A percentile compares a stretch with the other conserved stretches of the same genome.
These are phyloP conservation scores for Colletotrichum sp. DNA, from an alignment of 2,329 filamentous ascomycete species.

Conservation along the genomic window DNA sequence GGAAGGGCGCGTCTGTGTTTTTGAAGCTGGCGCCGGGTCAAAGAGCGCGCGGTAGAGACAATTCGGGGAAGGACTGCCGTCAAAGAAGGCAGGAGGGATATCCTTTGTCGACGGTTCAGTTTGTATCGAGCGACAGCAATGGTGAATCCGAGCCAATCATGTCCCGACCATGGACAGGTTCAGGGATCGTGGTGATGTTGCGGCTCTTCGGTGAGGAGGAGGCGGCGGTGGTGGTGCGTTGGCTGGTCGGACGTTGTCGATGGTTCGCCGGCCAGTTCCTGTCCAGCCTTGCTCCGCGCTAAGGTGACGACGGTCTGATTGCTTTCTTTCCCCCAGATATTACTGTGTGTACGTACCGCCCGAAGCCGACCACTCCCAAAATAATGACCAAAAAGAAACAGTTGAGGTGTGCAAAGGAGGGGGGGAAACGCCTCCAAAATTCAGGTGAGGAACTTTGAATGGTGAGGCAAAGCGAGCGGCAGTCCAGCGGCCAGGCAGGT, in stretches of 20 bases:
- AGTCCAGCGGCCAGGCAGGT: neutral
- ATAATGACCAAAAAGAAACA: neutral
- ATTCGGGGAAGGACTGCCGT: neutral
- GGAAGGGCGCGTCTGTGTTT: neutral
- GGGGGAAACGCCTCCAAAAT: neutral
- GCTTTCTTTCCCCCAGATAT: neutral
- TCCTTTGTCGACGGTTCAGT: neutral
- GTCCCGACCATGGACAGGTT: neutral
- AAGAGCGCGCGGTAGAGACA: neutral
- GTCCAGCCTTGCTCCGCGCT: neutral
- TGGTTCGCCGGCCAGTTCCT: neutral
- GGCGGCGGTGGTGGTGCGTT: neutral
- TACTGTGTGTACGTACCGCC: neutral
- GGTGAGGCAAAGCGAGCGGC: neutral
- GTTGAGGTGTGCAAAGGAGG: neutral
- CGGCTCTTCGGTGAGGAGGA: slow-evolving; percentile 13
- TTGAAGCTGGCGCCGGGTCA: neutral
- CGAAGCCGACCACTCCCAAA: neutral
- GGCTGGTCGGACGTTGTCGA: neutral
- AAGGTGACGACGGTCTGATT: neutral
- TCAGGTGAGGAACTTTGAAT: neutral
- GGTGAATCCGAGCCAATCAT: slow-evolving; percentile 1
- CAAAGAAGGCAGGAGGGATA: neutral
- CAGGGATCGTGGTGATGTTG: neutral
- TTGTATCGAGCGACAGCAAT: neutral